phyloP scores from a whole-genome alignment of 2,329 filamentous ascomycete species.

The Monilinia aucupariae region DNA sequence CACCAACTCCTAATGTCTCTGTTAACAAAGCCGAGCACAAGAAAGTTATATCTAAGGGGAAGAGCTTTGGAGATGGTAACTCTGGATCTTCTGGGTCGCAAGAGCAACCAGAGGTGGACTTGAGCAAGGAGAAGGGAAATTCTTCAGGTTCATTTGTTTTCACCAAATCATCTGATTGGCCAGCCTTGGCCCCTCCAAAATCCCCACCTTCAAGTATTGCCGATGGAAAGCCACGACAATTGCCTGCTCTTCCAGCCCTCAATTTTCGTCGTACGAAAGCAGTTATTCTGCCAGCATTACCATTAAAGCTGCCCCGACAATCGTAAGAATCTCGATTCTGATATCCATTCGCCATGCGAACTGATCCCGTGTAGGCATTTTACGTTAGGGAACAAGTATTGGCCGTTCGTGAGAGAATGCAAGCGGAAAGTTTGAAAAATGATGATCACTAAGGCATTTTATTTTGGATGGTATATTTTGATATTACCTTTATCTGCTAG shows the following conservation, averaged over 20 bases:
- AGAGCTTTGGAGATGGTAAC: not conserved
- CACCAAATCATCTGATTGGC: slow-evolving; percentile 23
- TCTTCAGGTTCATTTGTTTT: not conserved
- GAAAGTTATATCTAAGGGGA: not conserved
- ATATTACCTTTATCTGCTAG: not conserved
- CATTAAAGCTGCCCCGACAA: not conserved
- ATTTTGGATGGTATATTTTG: not conserved
- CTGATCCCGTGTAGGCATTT: slow-evolving; percentile 19
- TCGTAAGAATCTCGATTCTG: slow-evolving; percentile 15
- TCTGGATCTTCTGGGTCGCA: not conserved
- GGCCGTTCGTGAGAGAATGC: slow-evolving; percentile 26
- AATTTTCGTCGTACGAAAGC: not conserved
- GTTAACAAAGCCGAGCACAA: slow-evolving; percentile 20
- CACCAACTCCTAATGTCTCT: slow-evolving; percentile 11
- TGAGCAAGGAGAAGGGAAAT: not conserved
- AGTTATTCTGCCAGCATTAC: slow-evolving; percentile 8
- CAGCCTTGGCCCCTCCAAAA: slow-evolving; percentile 22
- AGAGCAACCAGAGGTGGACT: not conserved
- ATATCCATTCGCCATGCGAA: slow-evolving; percentile 7
- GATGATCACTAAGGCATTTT: not conserved
- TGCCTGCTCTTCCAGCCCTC: slow-evolving; percentile 12
- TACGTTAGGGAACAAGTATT: slow-evolving; percentile 17
- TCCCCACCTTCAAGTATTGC: slow-evolving; percentile 21
- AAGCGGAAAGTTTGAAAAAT: slow-evolving; percentile 9
- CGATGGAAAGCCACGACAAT: slow-evolving; percentile 23